Percentiles rank a stretch among this genome's conserved stretches.
These are phyloP conservation scores for Hemerocallis citrina DNA, from an alignment of 106 monocot species.

Conservation along the genomic window DNA sequence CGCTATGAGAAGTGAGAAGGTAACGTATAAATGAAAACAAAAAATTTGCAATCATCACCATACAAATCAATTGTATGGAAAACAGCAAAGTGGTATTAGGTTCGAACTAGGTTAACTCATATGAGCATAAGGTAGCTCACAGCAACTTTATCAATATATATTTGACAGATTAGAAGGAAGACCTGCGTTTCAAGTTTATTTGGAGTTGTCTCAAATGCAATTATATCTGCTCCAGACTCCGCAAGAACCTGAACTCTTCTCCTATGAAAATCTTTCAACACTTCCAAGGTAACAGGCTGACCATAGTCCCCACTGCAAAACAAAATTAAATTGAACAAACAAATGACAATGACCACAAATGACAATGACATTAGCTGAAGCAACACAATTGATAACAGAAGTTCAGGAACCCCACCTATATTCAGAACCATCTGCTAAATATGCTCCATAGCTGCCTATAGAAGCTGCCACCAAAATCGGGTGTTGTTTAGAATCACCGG, in stretches of 20 bases:
- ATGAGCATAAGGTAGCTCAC: not conserved
- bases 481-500: not conserved
- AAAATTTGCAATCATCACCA: too few relatives aligned
- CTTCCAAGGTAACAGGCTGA: conserved; percentile 35
- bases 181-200: conserved; percentile 77
- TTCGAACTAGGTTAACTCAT: not conserved
- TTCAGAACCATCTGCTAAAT: conserved; percentile 90
- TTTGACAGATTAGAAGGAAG: not conserved
- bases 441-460: conserved; percentile 85
- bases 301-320: conserved; percentile 81
- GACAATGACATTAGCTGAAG: not conserved
- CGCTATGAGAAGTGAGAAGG: too few relatives aligned
- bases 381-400: not conserved
- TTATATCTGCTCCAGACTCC: conserved; percentile 63
- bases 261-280: conserved; percentile 66
- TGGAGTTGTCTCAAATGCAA: conserved; percentile 90
- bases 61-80: too few relatives aligned
- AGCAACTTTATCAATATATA: not conserved
- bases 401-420: conserved; percentile 27
- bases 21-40: too few relatives aligned
- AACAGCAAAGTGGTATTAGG: not conserved
- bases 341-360: not conserved
- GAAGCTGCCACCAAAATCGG: conserved; percentile 76
- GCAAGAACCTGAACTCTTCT: conserved; percentile 75
- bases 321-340: conserved; percentile 1